phyloP scores from a whole-genome alignment of 768 basidiomycete species.

The Grammothele lineata region DNA sequence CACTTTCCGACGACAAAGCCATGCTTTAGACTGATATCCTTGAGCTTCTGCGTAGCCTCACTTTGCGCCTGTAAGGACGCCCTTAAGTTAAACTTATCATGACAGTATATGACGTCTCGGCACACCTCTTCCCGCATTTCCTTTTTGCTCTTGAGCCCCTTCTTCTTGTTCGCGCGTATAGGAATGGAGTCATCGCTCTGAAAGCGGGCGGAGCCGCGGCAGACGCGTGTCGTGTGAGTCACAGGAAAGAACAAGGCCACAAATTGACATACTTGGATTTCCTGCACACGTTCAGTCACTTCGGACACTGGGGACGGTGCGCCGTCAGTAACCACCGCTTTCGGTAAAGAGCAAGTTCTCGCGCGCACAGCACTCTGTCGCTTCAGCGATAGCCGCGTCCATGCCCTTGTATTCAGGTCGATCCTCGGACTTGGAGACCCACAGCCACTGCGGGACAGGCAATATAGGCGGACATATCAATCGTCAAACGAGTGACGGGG shows the following conservation, averaged over 20 bases:
- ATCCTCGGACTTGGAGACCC: constrained; percentile 33
- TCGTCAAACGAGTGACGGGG: too few relatives aligned
- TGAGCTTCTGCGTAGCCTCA: constrained; percentile 53
- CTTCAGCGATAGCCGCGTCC: constrained; percentile 42
- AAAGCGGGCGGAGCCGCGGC: neutral
- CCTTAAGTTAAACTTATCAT: neutral
- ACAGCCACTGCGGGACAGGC: constrained; percentile 55
- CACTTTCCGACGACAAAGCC: constrained; percentile 65
- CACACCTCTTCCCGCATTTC: constrained; percentile 65
- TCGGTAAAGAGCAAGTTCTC: neutral
- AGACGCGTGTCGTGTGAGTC: neutral
- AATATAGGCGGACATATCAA: too few relatives aligned
- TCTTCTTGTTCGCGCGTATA: constrained; percentile 63
- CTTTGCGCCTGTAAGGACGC: constrained; percentile 57
- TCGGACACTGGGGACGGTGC: constrained; percentile 43
- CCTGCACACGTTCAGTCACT: constrained; percentile 52
- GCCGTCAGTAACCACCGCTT: constrained; percentile 1
- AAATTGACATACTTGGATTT: constrained; percentile 45
- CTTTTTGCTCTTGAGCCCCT: constrained; percentile 70
- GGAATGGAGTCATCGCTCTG: constrained; percentile 68
- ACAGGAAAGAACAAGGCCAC: neutral
- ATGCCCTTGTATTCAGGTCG: constrained; percentile 7
- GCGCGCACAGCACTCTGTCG: constrained; percentile 37
- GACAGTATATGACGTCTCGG: neutral
- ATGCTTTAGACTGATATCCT: constrained; percentile 52